Base-by-base conservation (phyloP, 164 flowering plant species). In the Macadamia tetraphylla region DNA sequence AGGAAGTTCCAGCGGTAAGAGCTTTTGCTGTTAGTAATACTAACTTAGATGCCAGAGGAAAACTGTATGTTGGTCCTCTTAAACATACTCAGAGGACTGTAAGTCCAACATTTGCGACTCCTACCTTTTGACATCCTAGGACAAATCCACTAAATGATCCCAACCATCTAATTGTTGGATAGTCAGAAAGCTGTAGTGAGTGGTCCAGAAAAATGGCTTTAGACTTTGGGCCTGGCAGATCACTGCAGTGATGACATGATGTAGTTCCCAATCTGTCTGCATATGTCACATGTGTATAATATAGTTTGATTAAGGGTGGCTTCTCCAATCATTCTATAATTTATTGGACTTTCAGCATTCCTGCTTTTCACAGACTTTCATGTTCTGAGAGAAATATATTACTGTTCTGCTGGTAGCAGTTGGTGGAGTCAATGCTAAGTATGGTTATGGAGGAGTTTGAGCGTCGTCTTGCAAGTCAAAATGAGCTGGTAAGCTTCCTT, bases 371-470 rank as follows among this genome's bases (percentile, higher is more conserved):
- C n/a, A 17, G 57, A 31, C 53, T 55, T 52, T 65, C 15, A 35
- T 49, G 11, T 4, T 49, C 53, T 49, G 15, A 12, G 63, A 66
- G 53, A 46, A 29, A 13, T 2, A 18, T 59, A 14, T 9, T 49
- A 14, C 30, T 56, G 6, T 66, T 71, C 30, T 72, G 29, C 66
- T 75, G 52, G 7, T 70, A 55, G 53, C 85, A 95, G 99, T 74
- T 91, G 77, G 90, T 95, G 70, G 97, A 90, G 75, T 82, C 87
- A 63, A 72, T 92, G 87, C 81, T 95, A 13, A 76, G 71, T 60
- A 92, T 86, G 80, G 82, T 95, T 48, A 80, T 85, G 84, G 96
- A 85, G 74, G 98, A 95, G 82, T 87, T 89, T 73, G 93, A 88
- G 70, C 84, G 73, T 23, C 87, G 87, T 7, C 67, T 89, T 9